Conservation (phyloP, 495 filamentous ascomycete species). For the Trichoderma erinaceum region DNA sequence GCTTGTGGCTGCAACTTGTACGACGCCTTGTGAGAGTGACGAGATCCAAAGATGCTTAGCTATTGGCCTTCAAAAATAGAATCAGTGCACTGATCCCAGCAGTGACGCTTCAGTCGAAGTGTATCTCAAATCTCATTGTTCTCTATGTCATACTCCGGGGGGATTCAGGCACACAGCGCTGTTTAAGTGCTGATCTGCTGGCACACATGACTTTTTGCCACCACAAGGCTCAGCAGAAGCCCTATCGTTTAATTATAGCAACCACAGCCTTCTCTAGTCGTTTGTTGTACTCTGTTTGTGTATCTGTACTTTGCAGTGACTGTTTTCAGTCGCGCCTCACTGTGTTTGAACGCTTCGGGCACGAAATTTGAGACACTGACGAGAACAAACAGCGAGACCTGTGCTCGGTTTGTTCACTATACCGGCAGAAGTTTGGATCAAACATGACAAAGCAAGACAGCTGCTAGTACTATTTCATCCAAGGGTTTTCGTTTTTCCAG, state of each 20-base stretch:
- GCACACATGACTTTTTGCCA: slow-evolving; percentile 6
- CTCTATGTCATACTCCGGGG: neutral
- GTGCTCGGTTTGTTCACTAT: neutral
- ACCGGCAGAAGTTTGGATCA: neutral
- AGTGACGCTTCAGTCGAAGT: neutral
- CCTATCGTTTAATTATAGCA: slow-evolving; percentile 8
- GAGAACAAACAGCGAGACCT: neutral
- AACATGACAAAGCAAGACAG: slow-evolving; percentile 1
- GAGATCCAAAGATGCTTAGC: neutral
- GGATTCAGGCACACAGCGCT: neutral
- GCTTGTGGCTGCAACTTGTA: neutral
- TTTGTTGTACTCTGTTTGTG: neutral
- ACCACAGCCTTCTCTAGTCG: neutral
- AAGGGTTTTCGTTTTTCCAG: neutral
- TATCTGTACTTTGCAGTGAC: slow-evolving; percentile 1
- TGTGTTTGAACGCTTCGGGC: neutral
- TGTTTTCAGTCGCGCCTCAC: neutral
- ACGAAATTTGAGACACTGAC: neutral
- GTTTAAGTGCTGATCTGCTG: neutral
- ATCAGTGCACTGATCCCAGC: neutral
- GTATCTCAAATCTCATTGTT: neutral
- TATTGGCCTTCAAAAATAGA: slow-evolving; percentile 4
- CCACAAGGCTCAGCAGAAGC: slow-evolving; percentile 3
- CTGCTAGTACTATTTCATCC: neutral
- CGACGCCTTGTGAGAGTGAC: neutral